A percentile compares a stretch with the other conserved stretches of the same genome.
Evolutionary conservation across 352 stramenopile genomes (phyloP).

Genomic region (Globisporangium abappressorium): DNA sequence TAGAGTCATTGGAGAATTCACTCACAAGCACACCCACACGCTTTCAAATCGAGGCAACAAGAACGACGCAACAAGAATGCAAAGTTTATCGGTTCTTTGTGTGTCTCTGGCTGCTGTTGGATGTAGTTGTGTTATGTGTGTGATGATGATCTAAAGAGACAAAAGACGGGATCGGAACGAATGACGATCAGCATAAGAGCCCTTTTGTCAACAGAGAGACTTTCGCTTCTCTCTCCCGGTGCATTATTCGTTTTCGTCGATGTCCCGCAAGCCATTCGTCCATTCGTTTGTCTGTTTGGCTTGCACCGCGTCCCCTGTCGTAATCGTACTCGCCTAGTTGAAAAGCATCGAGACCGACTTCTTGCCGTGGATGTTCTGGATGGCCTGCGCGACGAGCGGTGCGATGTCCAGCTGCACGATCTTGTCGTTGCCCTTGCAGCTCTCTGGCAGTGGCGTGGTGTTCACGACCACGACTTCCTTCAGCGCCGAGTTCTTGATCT

Average conservation of each 20-base stretch:
- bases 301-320: not conserved
- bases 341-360: constrained; percentile 99
- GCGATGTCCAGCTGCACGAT: constrained; percentile 98
- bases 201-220: not conserved
- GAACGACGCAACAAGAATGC: not conserved
- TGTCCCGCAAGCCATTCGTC: not conserved
- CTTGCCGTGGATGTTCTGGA: constrained; percentile 99
- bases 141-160: constrained; percentile 7
- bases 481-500: constrained; percentile 89
- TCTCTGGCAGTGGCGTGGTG: constrained; percentile 82
- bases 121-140: constrained; percentile 1
- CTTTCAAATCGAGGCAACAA: not conserved
- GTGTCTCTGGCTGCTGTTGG: not conserved
- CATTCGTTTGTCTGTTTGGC: not conserved
- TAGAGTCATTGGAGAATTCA: not conserved
- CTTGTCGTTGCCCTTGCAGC: constrained; percentile 95
- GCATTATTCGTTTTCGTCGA: not conserved
- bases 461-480: constrained; percentile 92
- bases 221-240: not conserved
- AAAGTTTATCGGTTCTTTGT: not conserved
- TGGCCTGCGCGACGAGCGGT: constrained; percentile 97
- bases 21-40: no score
- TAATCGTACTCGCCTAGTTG: constrained; percentile 79
- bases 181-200: not conserved
- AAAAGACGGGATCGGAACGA: not conserved